phyloP scores from a whole-genome alignment of 139 green algal species.

The Spirogloea muscicola region DNA sequence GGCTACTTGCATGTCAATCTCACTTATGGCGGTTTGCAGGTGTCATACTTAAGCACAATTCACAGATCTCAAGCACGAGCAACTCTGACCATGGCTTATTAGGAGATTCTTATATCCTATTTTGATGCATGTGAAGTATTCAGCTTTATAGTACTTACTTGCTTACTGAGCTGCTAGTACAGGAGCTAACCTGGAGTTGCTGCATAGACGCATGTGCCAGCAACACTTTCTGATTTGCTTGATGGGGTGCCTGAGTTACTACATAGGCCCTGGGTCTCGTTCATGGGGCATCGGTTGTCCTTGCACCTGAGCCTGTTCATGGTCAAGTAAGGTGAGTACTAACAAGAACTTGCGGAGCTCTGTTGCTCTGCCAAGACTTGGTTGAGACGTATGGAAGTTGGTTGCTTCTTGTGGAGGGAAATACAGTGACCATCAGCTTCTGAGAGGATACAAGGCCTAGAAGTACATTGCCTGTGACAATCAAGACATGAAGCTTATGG shows the following conservation, averaged over 20 bases:
- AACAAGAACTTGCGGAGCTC: no score
- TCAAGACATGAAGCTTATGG: not conserved
- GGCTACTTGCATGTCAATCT: no score
- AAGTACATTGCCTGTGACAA: no score
- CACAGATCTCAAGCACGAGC: not conserved
- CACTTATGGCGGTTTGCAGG: no score
- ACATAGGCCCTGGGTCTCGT: constrained; percentile 74
- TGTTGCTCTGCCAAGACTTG: no score
- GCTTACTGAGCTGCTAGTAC: not conserved
- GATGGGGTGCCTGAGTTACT: not conserved
- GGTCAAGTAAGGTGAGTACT: constrained; percentile 57
- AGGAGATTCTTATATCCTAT: not conserved
- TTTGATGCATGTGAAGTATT: not conserved
- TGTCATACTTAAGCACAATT: no score
- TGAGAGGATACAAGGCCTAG: no score
- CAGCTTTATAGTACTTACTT: no score
- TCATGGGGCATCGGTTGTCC: constrained; percentile 64
- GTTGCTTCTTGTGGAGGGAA: not conserved
- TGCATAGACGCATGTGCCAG: not conserved
- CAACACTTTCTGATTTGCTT: not conserved
- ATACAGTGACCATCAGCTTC: not conserved
- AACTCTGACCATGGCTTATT: not conserved
- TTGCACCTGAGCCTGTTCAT: constrained; percentile 83
- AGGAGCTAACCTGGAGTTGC: not conserved
- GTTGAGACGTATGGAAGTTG: not conserved